Conservation (phyloP, 345 rosid genomes). For the Cochlearia excelsa region DNA sequence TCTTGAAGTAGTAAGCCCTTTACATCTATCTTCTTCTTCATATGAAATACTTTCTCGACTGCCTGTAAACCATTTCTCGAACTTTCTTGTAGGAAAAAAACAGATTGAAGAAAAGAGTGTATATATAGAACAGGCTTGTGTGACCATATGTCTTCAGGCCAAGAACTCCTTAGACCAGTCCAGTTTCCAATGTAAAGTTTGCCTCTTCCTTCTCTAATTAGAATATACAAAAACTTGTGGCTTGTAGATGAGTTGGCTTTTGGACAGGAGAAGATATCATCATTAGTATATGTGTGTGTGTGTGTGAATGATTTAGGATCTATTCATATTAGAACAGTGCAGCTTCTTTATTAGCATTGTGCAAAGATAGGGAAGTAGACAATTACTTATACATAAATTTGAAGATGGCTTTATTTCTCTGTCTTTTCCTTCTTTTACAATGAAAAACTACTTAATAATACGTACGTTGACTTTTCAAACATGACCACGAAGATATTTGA, state of each 20-base stretch:
- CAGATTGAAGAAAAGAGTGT: conserved; percentile 11
- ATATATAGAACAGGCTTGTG: conserved; percentile 26
- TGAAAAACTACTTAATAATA: no score
- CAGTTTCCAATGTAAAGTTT: background rate
- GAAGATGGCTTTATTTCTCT: no score
- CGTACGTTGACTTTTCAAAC: no score
- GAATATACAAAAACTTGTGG: conserved; percentile 14
- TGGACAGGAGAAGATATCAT: conserved; percentile 19
- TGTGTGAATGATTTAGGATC: conserved; percentile 28
- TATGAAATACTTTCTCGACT: no score
- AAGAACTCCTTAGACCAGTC: conserved; percentile 1
- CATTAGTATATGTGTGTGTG: conserved; percentile 13
- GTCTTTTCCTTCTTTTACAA: no score
- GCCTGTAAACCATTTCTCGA: no score
- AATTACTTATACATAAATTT: no score
- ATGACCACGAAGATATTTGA: no score
- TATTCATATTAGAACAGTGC: conserved; percentile 18
- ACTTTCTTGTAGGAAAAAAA: no score
- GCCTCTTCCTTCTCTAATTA: background rate
- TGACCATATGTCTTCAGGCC: conserved; percentile 21
- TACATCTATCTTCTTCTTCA: no score
- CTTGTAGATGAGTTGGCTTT: conserved; percentile 28
- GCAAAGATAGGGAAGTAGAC: no score
- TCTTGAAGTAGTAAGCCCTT: conserved; percentile 23
- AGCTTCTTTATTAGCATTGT: background rate